phyloP scores from a whole-genome alignment of 768 basidiomycete species.

The Tephrocybe rancida region DNA sequence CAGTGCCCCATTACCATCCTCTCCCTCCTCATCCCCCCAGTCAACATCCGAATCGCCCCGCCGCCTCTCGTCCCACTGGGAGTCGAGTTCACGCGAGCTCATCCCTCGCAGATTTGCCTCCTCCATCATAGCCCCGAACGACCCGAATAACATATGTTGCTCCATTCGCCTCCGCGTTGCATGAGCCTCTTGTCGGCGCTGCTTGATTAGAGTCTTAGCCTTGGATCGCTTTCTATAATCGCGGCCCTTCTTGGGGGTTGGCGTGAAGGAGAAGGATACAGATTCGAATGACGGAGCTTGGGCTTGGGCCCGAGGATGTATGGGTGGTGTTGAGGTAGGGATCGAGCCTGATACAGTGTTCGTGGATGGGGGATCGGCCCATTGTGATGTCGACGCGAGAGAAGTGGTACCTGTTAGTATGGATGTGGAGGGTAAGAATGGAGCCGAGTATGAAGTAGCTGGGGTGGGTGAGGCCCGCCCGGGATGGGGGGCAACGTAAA shows the following conservation, averaged over 20 bases:
- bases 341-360: too few relatives aligned
- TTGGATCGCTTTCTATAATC: constrained; percentile 26
- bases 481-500: constrained; percentile 78
- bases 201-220: constrained; percentile 25
- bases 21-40: constrained; percentile 67
- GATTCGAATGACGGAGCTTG: constrained; percentile 25
- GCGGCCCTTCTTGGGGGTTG: constrained; percentile 30
- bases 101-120: constrained; percentile 50
- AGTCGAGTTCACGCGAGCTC: constrained; percentile 30
- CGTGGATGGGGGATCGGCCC: background rate
- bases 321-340: too few relatives aligned
- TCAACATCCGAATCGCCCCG: constrained; percentile 30
- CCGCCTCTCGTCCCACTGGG: constrained; percentile 52
- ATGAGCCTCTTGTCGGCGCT: constrained; percentile 23
- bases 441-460: background rate
- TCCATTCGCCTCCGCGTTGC: constrained; percentile 24
- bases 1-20: constrained; percentile 34
- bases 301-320: background rate
- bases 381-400: constrained; percentile 1
- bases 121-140: constrained; percentile 55
- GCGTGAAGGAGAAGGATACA: constrained; percentile 37
- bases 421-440: constrained; percentile 17
- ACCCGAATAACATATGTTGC: constrained; percentile 39
- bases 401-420: constrained; percentile 28
- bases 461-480: constrained; percentile 30